Percentiles rank a stretch among this genome's conserved stretches.
These are phyloP conservation scores for Sclerotinia borealis DNA, from an alignment of 2,329 filamentous ascomycete genomes.

Conservation along the genomic window DNA sequence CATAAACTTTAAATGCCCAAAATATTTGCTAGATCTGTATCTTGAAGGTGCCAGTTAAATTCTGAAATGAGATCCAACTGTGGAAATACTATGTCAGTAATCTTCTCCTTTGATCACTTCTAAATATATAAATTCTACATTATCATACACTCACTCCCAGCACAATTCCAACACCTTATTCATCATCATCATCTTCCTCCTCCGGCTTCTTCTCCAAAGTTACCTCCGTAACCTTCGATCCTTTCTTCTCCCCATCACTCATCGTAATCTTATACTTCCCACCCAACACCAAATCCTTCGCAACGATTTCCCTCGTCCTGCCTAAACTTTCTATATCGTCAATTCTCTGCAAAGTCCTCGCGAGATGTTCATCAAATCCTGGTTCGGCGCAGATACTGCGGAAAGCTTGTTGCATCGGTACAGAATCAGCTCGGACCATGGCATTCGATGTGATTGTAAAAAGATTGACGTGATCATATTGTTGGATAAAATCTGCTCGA, in stretches of 20 bases:
- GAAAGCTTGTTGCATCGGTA: slow-evolving; percentile 95
- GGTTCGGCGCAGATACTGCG: slow-evolving; percentile 69
- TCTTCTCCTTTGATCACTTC: too few species aligned
- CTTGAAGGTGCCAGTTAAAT: too few species aligned
- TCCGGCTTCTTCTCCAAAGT: slow-evolving; percentile 21
- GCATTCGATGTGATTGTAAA: slow-evolving; percentile 88
- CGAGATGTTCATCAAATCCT: slow-evolving; percentile 76
- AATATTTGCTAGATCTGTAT: too few species aligned
- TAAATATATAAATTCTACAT: too few species aligned
- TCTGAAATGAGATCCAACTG: too few species aligned
- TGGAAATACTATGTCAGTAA: too few species aligned
- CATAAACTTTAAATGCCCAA: too few species aligned
- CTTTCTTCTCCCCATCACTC: slow-evolving; percentile 23
- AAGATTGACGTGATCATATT: slow-evolving; percentile 88
- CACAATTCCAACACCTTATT: too few species aligned
- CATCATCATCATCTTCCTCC: background rate
- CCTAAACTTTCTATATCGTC: slow-evolving; percentile 89
- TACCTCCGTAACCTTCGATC: slow-evolving; percentile 27
- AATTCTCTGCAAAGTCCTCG: slow-evolving; percentile 79
- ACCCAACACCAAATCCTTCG: slow-evolving; percentile 85
- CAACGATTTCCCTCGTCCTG: slow-evolving; percentile 86
- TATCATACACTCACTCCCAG: too few species aligned
- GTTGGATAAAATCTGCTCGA: slow-evolving; percentile 85
- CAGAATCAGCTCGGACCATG: slow-evolving; percentile 84
- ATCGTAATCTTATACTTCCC: slow-evolving; percentile 66